Evolutionary conservation across 768 basidiomycete species (phyloP).

Genomic region (Agrocybe pediades): DNA sequence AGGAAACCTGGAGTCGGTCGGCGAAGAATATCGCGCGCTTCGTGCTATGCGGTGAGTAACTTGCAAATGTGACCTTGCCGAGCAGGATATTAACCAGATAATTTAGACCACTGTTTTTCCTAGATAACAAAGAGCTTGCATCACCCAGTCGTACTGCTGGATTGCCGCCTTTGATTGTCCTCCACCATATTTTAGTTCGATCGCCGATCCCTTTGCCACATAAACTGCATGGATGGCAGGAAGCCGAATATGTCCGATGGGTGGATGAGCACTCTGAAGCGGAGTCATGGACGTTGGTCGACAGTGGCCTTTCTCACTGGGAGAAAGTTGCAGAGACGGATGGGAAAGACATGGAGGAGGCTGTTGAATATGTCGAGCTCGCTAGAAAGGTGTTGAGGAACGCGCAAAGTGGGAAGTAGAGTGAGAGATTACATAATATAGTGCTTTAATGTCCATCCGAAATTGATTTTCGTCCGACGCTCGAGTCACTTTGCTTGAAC

Average conservation of each 20-base stretch:
- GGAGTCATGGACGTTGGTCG: constrained; percentile 81
- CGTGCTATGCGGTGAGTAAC: constrained; percentile 78
- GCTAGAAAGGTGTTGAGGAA: constrained; percentile 66
- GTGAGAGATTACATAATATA: constrained; percentile 13
- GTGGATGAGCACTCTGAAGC: constrained; percentile 85
- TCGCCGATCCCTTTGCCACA: constrained; percentile 88
- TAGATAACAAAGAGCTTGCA: constrained; percentile 74
- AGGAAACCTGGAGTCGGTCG: constrained; percentile 71
- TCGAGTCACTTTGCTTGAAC: constrained; percentile 13
- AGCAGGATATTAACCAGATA: constrained; percentile 1
- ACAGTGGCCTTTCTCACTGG: constrained; percentile 78
- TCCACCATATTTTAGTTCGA: constrained; percentile 91
- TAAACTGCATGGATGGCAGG: constrained; percentile 89
- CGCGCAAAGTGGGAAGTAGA: constrained; percentile 23
- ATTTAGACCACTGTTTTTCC: constrained; percentile 81
- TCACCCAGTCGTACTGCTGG: constrained; percentile 68
- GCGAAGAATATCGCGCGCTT: constrained; percentile 85
- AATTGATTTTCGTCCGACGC: constrained; percentile 4
- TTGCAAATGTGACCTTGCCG: background rate
- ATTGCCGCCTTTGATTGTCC: constrained; percentile 83
- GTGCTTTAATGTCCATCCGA: background rate
- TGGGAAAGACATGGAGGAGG: constrained; percentile 45
- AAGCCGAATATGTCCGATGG: constrained; percentile 96
- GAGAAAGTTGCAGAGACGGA: constrained; percentile 69
- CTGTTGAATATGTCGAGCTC: constrained; percentile 64